Conservation (phyloP, 345 rosid genomes). For the Acer negundo region DNA sequence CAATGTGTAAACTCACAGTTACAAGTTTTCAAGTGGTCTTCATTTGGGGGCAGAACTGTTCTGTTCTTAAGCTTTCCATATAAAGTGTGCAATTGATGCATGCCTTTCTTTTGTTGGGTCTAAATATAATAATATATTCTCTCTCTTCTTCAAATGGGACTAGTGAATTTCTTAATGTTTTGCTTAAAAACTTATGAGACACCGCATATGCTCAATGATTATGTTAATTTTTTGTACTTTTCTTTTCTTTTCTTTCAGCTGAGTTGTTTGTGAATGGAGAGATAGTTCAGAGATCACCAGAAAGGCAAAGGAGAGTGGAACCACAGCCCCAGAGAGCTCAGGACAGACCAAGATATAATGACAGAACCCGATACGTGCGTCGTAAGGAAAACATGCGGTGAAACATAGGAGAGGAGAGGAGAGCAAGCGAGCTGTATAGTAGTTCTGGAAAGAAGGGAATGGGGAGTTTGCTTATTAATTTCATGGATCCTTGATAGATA, state of each 20-base stretch:
- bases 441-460: background rate
- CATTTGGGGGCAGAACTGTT: background rate
- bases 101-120: background rate
- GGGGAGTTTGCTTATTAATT: background rate
- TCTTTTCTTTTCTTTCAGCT: conserved; percentile 50
- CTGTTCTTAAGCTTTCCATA: background rate
- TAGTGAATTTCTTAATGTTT: background rate
- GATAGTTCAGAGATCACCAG: conserved; percentile 91
- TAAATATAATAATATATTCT: too few species aligned
- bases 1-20: background rate
- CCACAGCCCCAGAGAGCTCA: conserved; percentile 95
- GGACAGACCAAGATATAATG: conserved; percentile 98
- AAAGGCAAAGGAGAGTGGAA: conserved; percentile 89
- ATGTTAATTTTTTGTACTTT: background rate
- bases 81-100: conserved; percentile 4
- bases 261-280: conserved; percentile 94
- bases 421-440: conserved; percentile 28
- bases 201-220: too few species aligned
- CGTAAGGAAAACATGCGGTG: conserved; percentile 72
- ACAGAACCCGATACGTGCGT: conserved; percentile 86
- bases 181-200: background rate
- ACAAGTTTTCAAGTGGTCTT: background rate
- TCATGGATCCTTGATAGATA: background rate
- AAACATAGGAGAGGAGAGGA: conserved; percentile 12
- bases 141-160: background rate